Base-by-base conservation (phyloP, 352 stramenopile species). In the Globisporangium recalcitrans region DNA sequence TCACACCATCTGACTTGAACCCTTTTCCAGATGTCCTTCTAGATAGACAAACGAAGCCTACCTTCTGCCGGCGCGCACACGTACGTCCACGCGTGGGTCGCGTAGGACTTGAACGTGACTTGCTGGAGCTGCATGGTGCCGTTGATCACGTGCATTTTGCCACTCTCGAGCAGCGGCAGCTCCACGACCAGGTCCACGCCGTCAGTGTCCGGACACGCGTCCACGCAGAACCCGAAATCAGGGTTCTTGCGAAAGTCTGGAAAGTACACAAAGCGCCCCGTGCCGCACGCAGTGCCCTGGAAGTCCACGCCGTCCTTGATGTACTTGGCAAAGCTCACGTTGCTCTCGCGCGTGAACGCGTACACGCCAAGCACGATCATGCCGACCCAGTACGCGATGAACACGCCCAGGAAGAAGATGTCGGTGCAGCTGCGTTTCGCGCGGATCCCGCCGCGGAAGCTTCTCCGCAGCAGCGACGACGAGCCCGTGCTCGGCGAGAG, bases 301-400 rank as follows among this genome's bases (percentile, higher is more conserved):
- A 88, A 94, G 63, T 94, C 82, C 42, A 94, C 79, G 24, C 82
- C 78, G 59, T 83, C 84, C 40, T 83, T 85, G 60, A 94, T 88
- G 62, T 91, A 88, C 58, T 90, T 78, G 29, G 82, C 82, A 53
- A 89, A 92, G 19, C 69, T 69, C 10, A 72, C 69, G 48, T 81
- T 89, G 48, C 74, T 88, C 52, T 94, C 72, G 26, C 77, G 78
- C 13, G 81, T 84, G 29, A 91, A 87, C 14, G 85, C 78, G 11
- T 82, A 75, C 21, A 88, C 73, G 29, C 73, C 80, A 14, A 94
- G 71, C 27, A 69, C 81, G 34, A 91, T 47, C 85, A 94, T 91
- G 16, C 82, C 85, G 36, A 92, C 64, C 82, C 83, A 91, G 67
- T 94, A 94, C 16, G 60, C 67, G 9, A 64, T 70, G 32, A 93